Conservation (phyloP, 306 rosid species). For the Sesbania bispinosa region DNA sequence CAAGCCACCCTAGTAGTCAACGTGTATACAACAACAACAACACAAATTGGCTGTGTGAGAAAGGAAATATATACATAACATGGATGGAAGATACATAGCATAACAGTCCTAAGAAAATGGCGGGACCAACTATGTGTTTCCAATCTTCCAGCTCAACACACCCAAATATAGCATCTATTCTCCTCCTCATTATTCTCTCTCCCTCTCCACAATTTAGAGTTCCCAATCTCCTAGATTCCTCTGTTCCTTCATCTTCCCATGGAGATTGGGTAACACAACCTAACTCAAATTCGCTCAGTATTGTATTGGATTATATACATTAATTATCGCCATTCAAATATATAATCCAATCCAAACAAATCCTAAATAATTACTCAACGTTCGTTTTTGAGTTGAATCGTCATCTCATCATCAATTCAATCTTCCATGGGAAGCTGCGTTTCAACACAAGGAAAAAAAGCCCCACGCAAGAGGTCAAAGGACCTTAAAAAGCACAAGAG, state of each 20-base stretch:
- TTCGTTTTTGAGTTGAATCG: not conserved
- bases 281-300: not conserved
- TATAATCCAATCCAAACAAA: constrained; percentile 10
- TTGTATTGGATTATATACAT: constrained; percentile 15
- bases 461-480: constrained; percentile 19
- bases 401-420: not conserved
- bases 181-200: not conserved
- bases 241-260: constrained; percentile 42
- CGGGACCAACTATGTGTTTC: constrained; percentile 42
- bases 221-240: not conserved
- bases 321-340: not conserved
- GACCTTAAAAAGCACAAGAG: not conserved
- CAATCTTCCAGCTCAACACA: constrained; percentile 11
- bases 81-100: not conserved
- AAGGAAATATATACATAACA: not conserved
- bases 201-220: constrained; percentile 13
- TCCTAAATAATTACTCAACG: too few relatives aligned
- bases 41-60: not conserved
- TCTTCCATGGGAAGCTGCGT: constrained; percentile 91
- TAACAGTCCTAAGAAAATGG: constrained; percentile 59
- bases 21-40: not conserved
- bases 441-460: constrained; percentile 43
- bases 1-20: not conserved
- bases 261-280: constrained; percentile 30
- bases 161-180: constrained; percentile 40